Conservation (phyloP, 305 asterid genomes). For the Fraxinus dipetala region DNA sequence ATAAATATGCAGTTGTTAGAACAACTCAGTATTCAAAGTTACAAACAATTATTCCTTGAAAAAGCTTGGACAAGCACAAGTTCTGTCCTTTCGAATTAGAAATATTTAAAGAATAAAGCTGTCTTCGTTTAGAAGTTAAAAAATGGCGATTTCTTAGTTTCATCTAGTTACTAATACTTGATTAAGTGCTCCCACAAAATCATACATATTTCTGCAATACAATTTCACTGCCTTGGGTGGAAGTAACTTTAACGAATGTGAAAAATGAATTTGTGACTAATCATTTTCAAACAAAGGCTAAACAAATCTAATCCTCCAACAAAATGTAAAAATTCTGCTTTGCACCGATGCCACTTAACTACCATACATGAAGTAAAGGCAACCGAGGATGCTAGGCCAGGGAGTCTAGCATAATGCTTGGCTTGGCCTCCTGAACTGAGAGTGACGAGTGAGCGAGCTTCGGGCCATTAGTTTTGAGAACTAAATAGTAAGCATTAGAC, state of each 20-base stretch:
- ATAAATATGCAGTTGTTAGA: background rate
- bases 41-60: too few relatives aligned
- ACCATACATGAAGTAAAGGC: too few relatives aligned
- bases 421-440: background rate
- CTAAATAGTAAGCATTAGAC: background rate
- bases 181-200: too few relatives aligned
- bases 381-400: background rate
- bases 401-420: background rate
- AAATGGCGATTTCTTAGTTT: background rate
- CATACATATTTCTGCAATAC: too few relatives aligned
- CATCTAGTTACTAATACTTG: background rate
- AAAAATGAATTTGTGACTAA: too few relatives aligned
- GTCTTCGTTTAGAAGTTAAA: too few relatives aligned
- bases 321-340: too few relatives aligned
- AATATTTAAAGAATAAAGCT: background rate
- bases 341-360: too few relatives aligned
- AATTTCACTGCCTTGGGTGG: background rate
- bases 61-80: background rate
- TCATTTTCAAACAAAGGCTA: too few relatives aligned
- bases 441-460: background rate
- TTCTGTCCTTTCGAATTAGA: background rate
- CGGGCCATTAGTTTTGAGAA: background rate
- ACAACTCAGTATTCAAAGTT: background rate
- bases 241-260: background rate
- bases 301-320: too few relatives aligned